Evolutionary conservation across 352 stramenopile species (phyloP), one percentile per base, ranked within the genome.

Genomic region (Aphanomyces astaci): DNA sequence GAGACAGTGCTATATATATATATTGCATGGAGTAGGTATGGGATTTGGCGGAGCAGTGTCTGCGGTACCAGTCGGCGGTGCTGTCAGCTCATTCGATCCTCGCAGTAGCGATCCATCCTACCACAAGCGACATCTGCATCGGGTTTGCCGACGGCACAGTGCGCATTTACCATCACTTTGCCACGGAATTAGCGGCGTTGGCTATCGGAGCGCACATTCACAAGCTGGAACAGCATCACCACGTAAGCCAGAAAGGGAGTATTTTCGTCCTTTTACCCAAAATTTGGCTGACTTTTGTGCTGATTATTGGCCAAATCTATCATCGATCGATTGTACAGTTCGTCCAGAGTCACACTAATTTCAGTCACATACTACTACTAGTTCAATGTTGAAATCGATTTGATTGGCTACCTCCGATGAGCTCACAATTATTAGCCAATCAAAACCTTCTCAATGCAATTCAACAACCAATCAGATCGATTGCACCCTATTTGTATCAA

Each of bases 41-140:
- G 84, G 82, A 94, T 33, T 66, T 94, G 32, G 73, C 78, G 27
- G 74, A 77, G 28, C 84, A 84, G 48, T 65, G 53, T 2, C 54
- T 92, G 51, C 78, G 87, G 39, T 94, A 88, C 64, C 84, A 94
- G 71, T 94, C 84, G 1, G 72, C 86, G 0, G 79, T 94, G 17
- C 64, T 94, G 11, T 94, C 86, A 0, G 84, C 86, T 3, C 90
- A 87, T 30, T 66, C 82, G 3, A 92, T 92, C 49, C 57, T 92
- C 1, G 86, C 81, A 3, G 59, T 92, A 2, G 74, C 79, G 11
- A 60, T 85, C 5, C 89, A 92, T 46, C 72, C 83, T 1, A 54
- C 78, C 3, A 92, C 80, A 27, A 84, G 84, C 1, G 84, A 94
- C 51, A 73, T 78, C 3, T 69, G 73, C 1, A 85, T 90, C 25